Conservation (phyloP, 139 green algal species). For the Volvox reticuliferus region DNA sequence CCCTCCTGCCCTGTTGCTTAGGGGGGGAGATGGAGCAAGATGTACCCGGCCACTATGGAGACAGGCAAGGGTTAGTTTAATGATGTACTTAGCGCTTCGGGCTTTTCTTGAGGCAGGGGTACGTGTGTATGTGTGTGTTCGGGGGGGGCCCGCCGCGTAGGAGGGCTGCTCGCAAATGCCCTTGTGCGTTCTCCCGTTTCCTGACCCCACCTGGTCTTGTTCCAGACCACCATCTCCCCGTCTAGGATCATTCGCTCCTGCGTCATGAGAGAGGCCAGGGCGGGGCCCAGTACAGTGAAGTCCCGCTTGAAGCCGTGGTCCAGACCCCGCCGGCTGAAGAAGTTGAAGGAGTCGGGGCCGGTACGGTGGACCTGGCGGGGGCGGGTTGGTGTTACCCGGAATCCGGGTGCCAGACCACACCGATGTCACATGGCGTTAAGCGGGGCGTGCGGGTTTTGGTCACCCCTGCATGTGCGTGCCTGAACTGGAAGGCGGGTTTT, state of each 20-base stretch:
- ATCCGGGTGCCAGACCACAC: background rate
- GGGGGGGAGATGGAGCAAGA: no score
- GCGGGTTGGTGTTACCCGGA: background rate
- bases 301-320: constrained; percentile 60
- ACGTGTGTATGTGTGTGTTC: background rate
- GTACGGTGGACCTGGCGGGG: constrained; percentile 31
- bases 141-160: no score
- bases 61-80: no score
- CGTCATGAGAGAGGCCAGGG: constrained; percentile 34
- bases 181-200: no score
- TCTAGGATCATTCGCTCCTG: constrained; percentile 65
- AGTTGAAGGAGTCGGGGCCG: constrained; percentile 25
- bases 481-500: no score
- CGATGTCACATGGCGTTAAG: no score
- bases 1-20: no score
- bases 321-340: constrained; percentile 59
- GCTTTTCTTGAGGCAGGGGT: background rate
- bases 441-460: no score
- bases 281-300: constrained; percentile 43
- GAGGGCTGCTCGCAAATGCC: no score
- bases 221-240: constrained; percentile 79
- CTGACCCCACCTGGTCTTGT: constrained; percentile 58
- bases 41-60: no score
- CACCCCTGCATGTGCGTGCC: no score
- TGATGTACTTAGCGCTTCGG: no score